Evolutionary conservation across 1,284 basidiomycete species (phyloP), one percentile per base, ranked within the genome.

Genomic region (Cryptococcus deneoformans): DNA sequence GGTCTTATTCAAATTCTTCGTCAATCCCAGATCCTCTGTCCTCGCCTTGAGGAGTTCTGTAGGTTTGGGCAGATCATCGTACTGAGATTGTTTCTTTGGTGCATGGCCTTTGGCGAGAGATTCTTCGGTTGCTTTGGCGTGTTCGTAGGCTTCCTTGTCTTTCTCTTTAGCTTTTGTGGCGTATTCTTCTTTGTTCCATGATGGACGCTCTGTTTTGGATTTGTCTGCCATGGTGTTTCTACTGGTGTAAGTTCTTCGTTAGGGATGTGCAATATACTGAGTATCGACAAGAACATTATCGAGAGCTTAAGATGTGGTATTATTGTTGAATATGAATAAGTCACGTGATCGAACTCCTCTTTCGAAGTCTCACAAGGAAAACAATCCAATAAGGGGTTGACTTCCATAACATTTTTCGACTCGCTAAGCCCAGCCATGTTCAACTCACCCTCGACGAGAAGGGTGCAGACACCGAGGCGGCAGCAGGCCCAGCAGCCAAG

Each of bases 1-100:
- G 1, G 89, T 94, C 82, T 95, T 96, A 67, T 84, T 84, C 16
- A 95, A 81, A 76, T 95, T 94, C 81, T 93, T 94, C 67, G 92
- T 88, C 24, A 97, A 85, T 57, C 90, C 90, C 11, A 97, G 81
- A 42, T 88, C 83, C 5, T 79, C 80, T 53, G 91, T 90, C 51
- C 92, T 86, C 65, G 85, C 86, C 72, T 94, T 86, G 85, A 94
- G 88, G 54, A 89, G 82, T 68, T 94, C 86, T 1, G 92, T 96
- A 1, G 94, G 90, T 70, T 91, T 92, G 0, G 92, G 92, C 1
- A 92, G 77, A 61, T 89, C 66, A 46, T 64, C 65, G 6, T 47
- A 49, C 36, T 53, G 11, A 10, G 39, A 46, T 36, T 53, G 24
- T 16, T 52, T 37, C 29, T 50, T 50, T n/a, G 59, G 62, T 3